These are phyloP conservation scores for Torulaspora indica DNA, from an alignment of 805 yeast species.

Conservation along the genomic window DNA sequence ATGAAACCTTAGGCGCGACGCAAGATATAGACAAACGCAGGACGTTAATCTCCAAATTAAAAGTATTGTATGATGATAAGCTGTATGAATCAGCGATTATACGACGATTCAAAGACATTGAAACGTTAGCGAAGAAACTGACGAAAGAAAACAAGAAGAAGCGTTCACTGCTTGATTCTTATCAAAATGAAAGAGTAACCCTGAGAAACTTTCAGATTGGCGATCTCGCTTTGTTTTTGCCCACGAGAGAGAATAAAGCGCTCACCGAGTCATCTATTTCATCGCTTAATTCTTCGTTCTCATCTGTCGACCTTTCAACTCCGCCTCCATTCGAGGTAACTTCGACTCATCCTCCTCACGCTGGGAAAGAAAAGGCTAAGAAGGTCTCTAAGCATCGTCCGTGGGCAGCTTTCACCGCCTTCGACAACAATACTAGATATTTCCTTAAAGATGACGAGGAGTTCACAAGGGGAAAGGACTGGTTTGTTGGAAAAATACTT, in stretches of 20 bases:
- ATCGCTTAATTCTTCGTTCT: slow-evolving; percentile 34
- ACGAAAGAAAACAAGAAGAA: slow-evolving; percentile 52
- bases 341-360: slow-evolving; percentile 13
- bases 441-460: slow-evolving; percentile 50
- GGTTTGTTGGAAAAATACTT: slow-evolving; percentile 72
- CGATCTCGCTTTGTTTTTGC: slow-evolving; percentile 80
- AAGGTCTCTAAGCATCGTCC: slow-evolving; percentile 41
- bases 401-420: slow-evolving; percentile 90
- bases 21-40: slow-evolving; percentile 16
- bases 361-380: slow-evolving; percentile 13
- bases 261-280: slow-evolving; percentile 21
- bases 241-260: slow-evolving; percentile 48
- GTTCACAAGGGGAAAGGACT: slow-evolving; percentile 52
- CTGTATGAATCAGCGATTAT: slow-evolving; percentile 46
- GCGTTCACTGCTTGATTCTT: slow-evolving; percentile 28
- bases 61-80: slow-evolving; percentile 29
- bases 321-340: slow-evolving; percentile 29
- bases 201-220: slow-evolving; percentile 62
- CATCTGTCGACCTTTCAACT: slow-evolving; percentile 34
- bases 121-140: slow-evolving; percentile 76
- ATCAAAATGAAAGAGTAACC: slow-evolving; percentile 48
- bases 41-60: slow-evolving; percentile 14
- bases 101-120: slow-evolving; percentile 83
- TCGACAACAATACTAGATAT: slow-evolving; percentile 75
- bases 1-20: slow-evolving; percentile 11